phyloP scores from a whole-genome alignment of 208 protist species.

The Phytomonas francai region DNA sequence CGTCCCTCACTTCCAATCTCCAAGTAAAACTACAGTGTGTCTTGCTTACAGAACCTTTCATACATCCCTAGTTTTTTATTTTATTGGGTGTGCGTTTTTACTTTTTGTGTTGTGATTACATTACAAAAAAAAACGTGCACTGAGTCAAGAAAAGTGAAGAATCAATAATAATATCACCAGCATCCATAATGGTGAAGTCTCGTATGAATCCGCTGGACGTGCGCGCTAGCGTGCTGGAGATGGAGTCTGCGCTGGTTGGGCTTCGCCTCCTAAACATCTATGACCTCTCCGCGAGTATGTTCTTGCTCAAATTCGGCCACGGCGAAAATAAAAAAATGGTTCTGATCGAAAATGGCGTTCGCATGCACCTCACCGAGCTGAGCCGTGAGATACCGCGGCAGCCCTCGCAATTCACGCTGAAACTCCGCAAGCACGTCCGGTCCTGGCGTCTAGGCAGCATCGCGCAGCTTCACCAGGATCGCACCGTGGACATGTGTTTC shows the following conservation, averaged over 20 bases:
- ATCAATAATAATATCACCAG: not conserved
- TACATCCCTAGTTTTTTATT: no score
- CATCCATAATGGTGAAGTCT: constrained; percentile 71
- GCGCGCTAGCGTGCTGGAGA: constrained; percentile 80
- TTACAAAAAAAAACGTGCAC: not conserved
- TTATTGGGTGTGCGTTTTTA: no score
- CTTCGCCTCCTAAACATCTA: constrained; percentile 94
- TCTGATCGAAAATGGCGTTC: constrained; percentile 90
- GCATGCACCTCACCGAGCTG: constrained; percentile 90
- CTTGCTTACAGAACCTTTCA: no score
- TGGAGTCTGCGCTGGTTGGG: constrained; percentile 72
- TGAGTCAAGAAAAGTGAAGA: not conserved
- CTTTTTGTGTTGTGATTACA: constrained; percentile 2
- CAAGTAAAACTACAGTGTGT: no score
- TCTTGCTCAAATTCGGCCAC: constrained; percentile 92
- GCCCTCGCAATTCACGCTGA: constrained; percentile 89
- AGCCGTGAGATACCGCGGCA: constrained; percentile 87
- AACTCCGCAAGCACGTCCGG: constrained; percentile 95
- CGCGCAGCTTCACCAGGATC: constrained; percentile 93
- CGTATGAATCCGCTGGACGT: constrained; percentile 92
- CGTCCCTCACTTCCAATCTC: no score
- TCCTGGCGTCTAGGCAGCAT: constrained; percentile 89
- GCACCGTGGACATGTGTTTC: constrained; percentile 94
- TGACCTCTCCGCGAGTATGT: constrained; percentile 88
- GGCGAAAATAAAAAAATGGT: constrained; percentile 85